Conservation (phyloP, 2,329 filamentous ascomycete genomes). For the Orbilia ellipsospora region DNA sequence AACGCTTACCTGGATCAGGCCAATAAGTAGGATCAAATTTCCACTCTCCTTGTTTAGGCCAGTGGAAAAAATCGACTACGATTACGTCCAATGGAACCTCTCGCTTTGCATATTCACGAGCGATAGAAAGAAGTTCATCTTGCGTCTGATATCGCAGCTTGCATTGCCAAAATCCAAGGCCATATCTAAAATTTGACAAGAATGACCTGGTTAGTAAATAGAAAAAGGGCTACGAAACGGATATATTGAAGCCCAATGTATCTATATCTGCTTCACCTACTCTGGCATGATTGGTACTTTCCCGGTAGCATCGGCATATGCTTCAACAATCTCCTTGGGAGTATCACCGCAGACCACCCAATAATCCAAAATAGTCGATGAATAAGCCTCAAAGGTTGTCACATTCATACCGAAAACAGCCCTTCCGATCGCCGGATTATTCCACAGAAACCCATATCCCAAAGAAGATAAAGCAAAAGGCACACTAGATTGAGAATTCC, state of each 20-base stretch:
- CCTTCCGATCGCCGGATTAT: neutral
- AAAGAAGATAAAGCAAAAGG: neutral
- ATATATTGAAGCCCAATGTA: no score
- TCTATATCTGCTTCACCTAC: neutral
- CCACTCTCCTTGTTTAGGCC: slow-evolving; percentile 8
- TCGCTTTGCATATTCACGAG: neutral
- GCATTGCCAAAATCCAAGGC: slow-evolving; percentile 1
- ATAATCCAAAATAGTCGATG: slow-evolving; percentile 5
- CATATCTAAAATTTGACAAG: neutral
- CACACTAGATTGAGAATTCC: slow-evolving; percentile 4
- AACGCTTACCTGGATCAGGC: slow-evolving; percentile 3
- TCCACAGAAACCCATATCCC: slow-evolving; percentile 1
- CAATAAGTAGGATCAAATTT: slow-evolving; percentile 3
- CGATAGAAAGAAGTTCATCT: slow-evolving; percentile 3
- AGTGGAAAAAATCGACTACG: slow-evolving; percentile 6
- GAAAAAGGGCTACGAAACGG: no score
- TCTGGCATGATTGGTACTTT: slow-evolving; percentile 7
- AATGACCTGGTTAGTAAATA: neutral
- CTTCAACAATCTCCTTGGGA: neutral
- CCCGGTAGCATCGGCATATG: neutral
- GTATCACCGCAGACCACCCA: neutral
- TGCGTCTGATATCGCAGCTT: slow-evolving; percentile 4
- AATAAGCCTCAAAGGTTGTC: slow-evolving; percentile 1
- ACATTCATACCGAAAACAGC: slow-evolving; percentile 6
- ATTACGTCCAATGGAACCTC: neutral